These are phyloP conservation scores for Xylaria venustula DNA, from an alignment of 495 filamentous ascomycete species.

Conservation along the genomic window DNA sequence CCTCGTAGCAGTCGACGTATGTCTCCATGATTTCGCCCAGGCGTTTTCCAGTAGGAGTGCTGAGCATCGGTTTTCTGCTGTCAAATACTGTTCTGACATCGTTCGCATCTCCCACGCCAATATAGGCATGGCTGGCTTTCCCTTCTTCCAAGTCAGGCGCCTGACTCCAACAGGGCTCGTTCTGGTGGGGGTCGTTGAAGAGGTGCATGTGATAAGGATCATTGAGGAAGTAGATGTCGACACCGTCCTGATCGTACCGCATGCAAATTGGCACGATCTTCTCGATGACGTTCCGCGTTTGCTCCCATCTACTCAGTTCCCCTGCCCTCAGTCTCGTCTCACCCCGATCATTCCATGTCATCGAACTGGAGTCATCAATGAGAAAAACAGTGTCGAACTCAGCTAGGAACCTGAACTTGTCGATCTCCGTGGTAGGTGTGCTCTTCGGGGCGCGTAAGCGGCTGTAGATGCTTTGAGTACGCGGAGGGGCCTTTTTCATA, in stretches of 20 bases:
- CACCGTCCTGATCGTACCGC: constrained; percentile 78
- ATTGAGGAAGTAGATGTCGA: constrained; percentile 95
- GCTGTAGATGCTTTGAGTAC: constrained; percentile 11
- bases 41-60: constrained; percentile 74
- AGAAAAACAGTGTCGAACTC: constrained; percentile 90
- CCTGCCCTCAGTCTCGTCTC: background rate
- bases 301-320: constrained; percentile 60
- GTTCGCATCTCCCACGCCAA: constrained; percentile 51
- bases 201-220: constrained; percentile 5
- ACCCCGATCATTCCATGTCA: constrained; percentile 53
- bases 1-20: constrained; percentile 53
- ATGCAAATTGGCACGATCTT: constrained; percentile 86
- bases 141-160: background rate
- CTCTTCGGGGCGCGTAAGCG: background rate
- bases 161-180: constrained; percentile 1
- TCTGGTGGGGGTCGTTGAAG: background rate
- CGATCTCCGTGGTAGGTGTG: background rate
- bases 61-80: constrained; percentile 59
- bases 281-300: constrained; percentile 69
- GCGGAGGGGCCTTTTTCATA: background rate
- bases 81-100: constrained; percentile 67
- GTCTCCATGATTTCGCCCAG: constrained; percentile 71
- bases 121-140: constrained; percentile 47
- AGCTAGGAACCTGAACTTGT: constrained; percentile 12
- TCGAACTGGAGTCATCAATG: constrained; percentile 89